Evolutionary conservation across 2,329 filamentous ascomycete genomes (phyloP), one percentile per base, ranked within the genome.

Genomic region (Aaosphaeria arxii): DNA sequence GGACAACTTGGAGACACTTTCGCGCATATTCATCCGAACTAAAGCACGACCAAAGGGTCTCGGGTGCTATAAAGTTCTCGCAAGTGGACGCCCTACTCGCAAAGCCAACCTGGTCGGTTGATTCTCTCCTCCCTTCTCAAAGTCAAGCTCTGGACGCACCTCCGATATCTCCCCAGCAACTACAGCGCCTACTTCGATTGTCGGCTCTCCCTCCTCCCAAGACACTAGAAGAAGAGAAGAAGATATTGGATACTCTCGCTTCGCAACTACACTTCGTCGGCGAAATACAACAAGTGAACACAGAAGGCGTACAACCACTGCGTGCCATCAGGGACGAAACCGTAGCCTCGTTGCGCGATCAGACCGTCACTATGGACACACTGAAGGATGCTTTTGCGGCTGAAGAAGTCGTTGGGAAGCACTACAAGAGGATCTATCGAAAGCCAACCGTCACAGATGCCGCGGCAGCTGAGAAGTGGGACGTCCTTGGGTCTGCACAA

Each of bases 251-350:
- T 24, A 91, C 86, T 1, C 79, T 99, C 2, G 80, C 85, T 45
- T 84, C 87, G 31, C 94, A 99, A 66, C 81, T 99, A 0, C 86
- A 88, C 62, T 99, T 99, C 64, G 91, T 97, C n/a, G 85, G 83
- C 52, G 83, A 90, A 53, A 85, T 97, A 17, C 91, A 95, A 63
- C 75, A 79, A 40, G 86, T 96, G 43, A 81, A 95, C 67, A 91
- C 89, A 0, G 72, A 77, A 0, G 84, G 80, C 4, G 77, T 96
- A 0, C 78, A 84, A 47, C 91, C 94, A 0, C 72, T 99, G 40
- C 79, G 82, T 44, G 86, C 86, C 40, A 86, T 97, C 48, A 83
- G 89, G 45, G 92, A 97, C 66, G 91, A 94, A 74, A 88, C 88
- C 1, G 58, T 64, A 2, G 69, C 70, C 9, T 82, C 80, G 0